Base-by-base conservation (phyloP, 768 basidiomycete genomes). In the Lactifluus volemus region DNA sequence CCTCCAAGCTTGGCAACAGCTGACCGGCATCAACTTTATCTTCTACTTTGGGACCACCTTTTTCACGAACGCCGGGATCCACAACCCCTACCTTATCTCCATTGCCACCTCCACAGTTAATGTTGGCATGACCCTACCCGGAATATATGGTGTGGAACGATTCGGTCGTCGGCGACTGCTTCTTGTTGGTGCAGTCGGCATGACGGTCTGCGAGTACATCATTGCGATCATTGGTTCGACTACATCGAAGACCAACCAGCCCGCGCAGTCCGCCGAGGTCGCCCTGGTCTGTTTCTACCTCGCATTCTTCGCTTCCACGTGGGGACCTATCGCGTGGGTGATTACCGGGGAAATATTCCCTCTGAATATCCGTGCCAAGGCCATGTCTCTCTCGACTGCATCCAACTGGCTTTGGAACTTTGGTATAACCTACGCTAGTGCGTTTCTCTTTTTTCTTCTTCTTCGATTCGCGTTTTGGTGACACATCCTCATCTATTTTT, bases 361-460 rank as follows among this genome's bases (percentile, higher is more conserved):
- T 42, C 84, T 89, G 53, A 81, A 84, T 68, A 80, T 92, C 68
- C 88, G 91, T 72, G 85, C 88, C 42, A 89, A 90, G 75, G 88
- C 82, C 59, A 85, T 93, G 77, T 87, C 82, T 11, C 80, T 92
- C 62, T 82, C 86, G n/a, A 80, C 81, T 55, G 85, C 76, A 71
- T 88, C 75, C 58, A 87, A 87, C 78, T 88, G 86, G 85, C 73
- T 88, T 53, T 90, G 86, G 85, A 92, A 92, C 74, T 88, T 85
- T 64, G 85, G 75, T 65, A 86, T 90, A 68, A 73, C 73, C 3
- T 79, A 53, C 48, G n/a, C 50, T 19, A 61, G 60, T 61, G 54
- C 17, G 60, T 12, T 11, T 36, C 47, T 10, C 19, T 51, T 45
- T 5, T 38, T 12, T 11, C 9, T 51, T 10, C 19, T 51, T 45